Evolutionary conservation across 495 filamentous ascomycete genomes (phyloP), one percentile per base, ranked within the genome.

Genomic region (Lophiostoma macrostomum): DNA sequence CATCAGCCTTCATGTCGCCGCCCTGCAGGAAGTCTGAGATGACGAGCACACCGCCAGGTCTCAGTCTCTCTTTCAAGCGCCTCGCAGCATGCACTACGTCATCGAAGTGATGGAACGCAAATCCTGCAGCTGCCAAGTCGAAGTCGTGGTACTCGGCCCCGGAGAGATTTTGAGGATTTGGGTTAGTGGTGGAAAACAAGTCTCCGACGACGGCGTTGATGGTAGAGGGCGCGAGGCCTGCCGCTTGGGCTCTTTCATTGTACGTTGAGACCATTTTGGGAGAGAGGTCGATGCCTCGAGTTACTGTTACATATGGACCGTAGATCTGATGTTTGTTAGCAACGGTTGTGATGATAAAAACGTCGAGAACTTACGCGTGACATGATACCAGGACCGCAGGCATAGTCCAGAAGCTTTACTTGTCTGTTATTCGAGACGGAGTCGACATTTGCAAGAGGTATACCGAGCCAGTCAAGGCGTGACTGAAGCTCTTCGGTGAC

Each of bases 41-140:
- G n/a, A 85, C 46, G 32, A 83, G 69, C 2, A 81, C 79, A 23
- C 85, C 86, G 20, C 80, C 82, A 0, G 76, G 72, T 51, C 75
- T 79, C 34, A 91, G 63, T 8, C 84, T 74, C 61, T 78, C 70
- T 18, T 71, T 76, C 12, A 91, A 72, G 20, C 19, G 78, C 67
- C 44, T 72, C 68, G 35, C 83, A 67, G 8, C 81, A 79, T 32
- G 67, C 3, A 67, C 69, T 0, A 83, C 80, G 52, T 84, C 69
- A 41, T 82, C 76, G 53, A 91, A 87, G 61, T 91, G 86, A 64
- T 91, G 87, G 58, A 88, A 76, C 1, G 79, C 86, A 47, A 81
- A 74, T 19, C 85, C 80, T 24, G 88, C 75, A 13, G 76, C 75
- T 4, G 80, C 79, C 24, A 88, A 45, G 56, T 88, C 83, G 59